A percentile compares a stretch with the other conserved stretches of the same genome.
phyloP scores from a whole-genome alignment of 345 rosid species.

The Carallia brachiata region DNA sequence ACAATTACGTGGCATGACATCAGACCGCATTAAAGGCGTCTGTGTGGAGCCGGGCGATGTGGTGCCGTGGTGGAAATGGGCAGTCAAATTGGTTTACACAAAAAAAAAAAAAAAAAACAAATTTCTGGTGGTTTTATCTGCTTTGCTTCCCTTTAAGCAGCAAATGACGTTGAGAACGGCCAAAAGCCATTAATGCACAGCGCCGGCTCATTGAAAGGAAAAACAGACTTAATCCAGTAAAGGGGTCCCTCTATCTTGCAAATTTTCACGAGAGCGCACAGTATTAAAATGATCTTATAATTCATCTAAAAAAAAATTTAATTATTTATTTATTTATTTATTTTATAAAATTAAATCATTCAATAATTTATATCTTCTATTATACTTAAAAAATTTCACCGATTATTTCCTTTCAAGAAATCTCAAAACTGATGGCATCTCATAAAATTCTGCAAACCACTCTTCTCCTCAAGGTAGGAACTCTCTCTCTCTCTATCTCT shows the following conservation, averaged over 20 bases:
- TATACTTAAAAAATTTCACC: no score
- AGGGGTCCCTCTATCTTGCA: not conserved
- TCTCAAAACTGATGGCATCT: not conserved
- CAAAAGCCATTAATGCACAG: not conserved
- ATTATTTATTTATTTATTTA: no score
- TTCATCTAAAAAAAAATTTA: no score
- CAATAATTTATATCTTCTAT: no score
- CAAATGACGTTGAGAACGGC: not conserved
- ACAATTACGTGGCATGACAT: no score
- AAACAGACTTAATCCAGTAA: not conserved
- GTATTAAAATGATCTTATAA: no score
- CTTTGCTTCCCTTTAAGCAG: not conserved
- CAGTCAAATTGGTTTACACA: not conserved
- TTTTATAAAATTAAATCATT: no score
- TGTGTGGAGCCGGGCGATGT: no score
- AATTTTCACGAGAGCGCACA: no score
- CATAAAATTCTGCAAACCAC: not conserved
- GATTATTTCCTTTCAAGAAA: not conserved
- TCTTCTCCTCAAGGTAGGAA: conserved; percentile 1
- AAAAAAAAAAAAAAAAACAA: not conserved
- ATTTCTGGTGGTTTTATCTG: not conserved
- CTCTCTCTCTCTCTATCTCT: not conserved
- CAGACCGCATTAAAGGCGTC: no score
- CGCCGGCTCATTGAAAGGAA: not conserved
- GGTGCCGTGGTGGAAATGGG: not conserved